These are phyloP conservation scores for Mycena galopus DNA, from an alignment of 768 basidiomycete species.

Conservation along the genomic window DNA sequence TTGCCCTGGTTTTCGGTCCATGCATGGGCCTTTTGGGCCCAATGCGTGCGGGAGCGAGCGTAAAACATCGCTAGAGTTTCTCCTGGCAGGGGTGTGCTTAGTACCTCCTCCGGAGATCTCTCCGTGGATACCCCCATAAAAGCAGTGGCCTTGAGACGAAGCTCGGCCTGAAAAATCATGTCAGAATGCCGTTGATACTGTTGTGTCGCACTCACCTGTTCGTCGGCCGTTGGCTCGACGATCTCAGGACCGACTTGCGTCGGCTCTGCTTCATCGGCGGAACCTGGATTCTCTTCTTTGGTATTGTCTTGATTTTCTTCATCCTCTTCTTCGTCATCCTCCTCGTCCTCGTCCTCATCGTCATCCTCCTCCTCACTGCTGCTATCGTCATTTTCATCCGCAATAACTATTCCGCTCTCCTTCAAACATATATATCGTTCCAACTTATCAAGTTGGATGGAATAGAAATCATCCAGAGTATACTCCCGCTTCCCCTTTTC, in stretches of 20 bases:
- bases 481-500: conserved; percentile 88
- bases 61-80: conserved; percentile 90
- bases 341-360: conserved; percentile 69
- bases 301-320: conserved; percentile 59
- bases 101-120: conserved; percentile 75
- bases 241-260: conserved; percentile 44
- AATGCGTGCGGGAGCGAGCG: conserved; percentile 83
- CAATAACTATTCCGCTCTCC: conserved; percentile 70
- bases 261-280: conserved; percentile 36
- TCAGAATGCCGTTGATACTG: not conserved
- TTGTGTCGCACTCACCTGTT: conserved; percentile 1
- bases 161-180: conserved; percentile 42
- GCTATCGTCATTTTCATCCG: conserved; percentile 70
- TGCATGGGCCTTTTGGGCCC: conserved; percentile 79
- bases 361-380: conserved; percentile 74
- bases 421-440: conserved; percentile 84
- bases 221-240: conserved; percentile 42
- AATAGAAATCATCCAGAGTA: conserved; percentile 90
- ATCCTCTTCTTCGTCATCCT: conserved; percentile 59
- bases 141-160: conserved; percentile 52
- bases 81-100: conserved; percentile 86
- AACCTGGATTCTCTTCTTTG: conserved; percentile 39
- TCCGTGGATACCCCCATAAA: conserved; percentile 77
- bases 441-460: conserved; percentile 86
- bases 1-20: conserved; percentile 80